phyloP scores from a whole-genome alignment of 2,329 filamentous ascomycete species.

The Sclerotinia glacialis region DNA sequence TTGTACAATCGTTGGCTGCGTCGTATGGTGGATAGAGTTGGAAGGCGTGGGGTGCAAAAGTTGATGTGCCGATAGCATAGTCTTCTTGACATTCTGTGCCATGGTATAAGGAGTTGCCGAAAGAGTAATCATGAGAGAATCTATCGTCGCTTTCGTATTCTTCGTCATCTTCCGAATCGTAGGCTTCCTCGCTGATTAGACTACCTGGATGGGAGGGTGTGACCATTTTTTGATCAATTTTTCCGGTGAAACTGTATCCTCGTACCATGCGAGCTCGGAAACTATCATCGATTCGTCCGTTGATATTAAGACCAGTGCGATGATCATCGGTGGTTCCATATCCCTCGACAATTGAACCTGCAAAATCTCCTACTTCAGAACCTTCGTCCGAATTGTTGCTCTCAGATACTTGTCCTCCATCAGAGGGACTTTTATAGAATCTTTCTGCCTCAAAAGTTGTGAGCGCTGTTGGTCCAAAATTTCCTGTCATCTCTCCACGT shows the following conservation, averaged over 20 bases:
- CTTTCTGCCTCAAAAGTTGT: not conserved
- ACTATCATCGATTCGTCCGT: not conserved
- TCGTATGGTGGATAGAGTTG: conserved; percentile 3
- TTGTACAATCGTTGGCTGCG: not conserved
- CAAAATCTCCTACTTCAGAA: conserved; percentile 3
- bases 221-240: not conserved
- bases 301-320: not conserved
- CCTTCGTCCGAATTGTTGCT: not conserved
- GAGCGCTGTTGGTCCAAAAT: not conserved
- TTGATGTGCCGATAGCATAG: conserved; percentile 6
- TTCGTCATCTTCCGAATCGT: not conserved
- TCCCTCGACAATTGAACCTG: conserved; percentile 5
- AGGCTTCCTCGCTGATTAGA: not conserved
- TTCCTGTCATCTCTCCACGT: not conserved
- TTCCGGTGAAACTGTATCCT: not conserved
- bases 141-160: not conserved
- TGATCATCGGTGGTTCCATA: conserved; percentile 5
- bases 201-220: not conserved
- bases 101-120: conserved; percentile 8
- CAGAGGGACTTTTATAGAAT: not conserved
- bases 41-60: conserved; percentile 1
- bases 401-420: not conserved
- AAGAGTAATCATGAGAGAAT: not conserved
- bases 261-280: not conserved
- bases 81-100: conserved; percentile 11